Base-by-base conservation (phyloP, 1,139 yeast genomes). In the Saccharomyces hybrid region DNA sequence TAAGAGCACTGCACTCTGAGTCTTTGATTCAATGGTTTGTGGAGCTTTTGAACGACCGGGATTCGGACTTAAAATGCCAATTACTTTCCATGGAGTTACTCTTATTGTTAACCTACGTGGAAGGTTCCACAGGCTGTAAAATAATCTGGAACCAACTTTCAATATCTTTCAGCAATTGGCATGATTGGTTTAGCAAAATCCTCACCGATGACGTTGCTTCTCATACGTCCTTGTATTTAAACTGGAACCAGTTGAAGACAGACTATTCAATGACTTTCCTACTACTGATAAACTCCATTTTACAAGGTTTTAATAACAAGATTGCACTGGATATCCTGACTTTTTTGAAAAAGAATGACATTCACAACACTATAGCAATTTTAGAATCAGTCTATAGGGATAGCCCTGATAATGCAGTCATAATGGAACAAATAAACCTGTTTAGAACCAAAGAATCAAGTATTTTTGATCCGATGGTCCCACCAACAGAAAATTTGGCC, bases 231-330 rank as follows among this genome's bases (percentile, higher is more conserved):
- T 47, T 55, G 41, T 38, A 57, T 8, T 46, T 53, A 19, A 57
- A 55, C 32, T 58, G 59, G 7, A 58, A 52, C 25, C 55, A 58
- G 41, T 28, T 55, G 32, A 53, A 57, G 5, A 48, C 27, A 16
- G 60, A 59, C 38, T 59, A 58, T 32, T 55, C 55, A 13, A 31
- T 54, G 13, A 53, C 60, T 13, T 55, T 59, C 13, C 16, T 55
- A 32, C 54, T 59, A 25, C 51, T 58, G 29, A 44, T 57, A 1
- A 57, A 59, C 26, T 58, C 62, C 14, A 51, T 59, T 34, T 31
- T 58, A 6, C 60, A 59, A 46, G 57, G 53, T 5, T 51, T 44
- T 14, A 47, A 44, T 16, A 49, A 44, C 25, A 49, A 49, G n/a
- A 28, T 42, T 7, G 48, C 29, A 4, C 32, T 49, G 14, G 26